A percentile compares a stretch with the other conserved stretches of the same genome.
Evolutionary conservation across 1,284 basidiomycete genomes (phyloP).

Genomic region (Malassezia furfur): DNA sequence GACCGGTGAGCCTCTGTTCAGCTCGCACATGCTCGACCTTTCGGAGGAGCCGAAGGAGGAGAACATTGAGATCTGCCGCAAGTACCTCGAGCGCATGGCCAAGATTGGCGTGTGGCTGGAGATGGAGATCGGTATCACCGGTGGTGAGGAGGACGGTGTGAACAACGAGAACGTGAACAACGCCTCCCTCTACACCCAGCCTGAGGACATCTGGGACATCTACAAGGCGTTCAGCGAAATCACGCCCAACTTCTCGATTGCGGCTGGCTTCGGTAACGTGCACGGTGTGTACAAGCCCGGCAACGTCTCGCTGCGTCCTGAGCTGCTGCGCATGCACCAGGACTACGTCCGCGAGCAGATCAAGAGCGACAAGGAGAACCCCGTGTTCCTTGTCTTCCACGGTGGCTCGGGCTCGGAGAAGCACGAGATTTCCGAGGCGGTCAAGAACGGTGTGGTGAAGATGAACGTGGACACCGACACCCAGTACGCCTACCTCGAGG

Average conservation of each 20-base stretch:
- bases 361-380: constrained; percentile 54
- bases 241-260: constrained; percentile 89
- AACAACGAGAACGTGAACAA: constrained; percentile 72
- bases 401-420: constrained; percentile 96
- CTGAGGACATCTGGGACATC: constrained; percentile 82
- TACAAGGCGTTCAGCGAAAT: constrained; percentile 73
- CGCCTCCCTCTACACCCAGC: constrained; percentile 87
- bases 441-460: constrained; percentile 64
- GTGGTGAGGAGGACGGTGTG: constrained; percentile 97
- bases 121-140: constrained; percentile 99
- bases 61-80: constrained; percentile 85
- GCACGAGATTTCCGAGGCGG: constrained; percentile 89
- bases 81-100: constrained; percentile 95
- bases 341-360: constrained; percentile 64
- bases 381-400: constrained; percentile 97
- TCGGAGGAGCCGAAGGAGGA: constrained; percentile 96
- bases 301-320: constrained; percentile 75
- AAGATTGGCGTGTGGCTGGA: constrained; percentile 82
- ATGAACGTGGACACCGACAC: constrained; percentile 58
- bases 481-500: constrained; percentile 80
- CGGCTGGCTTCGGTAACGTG: constrained; percentile 92
- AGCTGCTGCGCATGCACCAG: constrained; percentile 88
- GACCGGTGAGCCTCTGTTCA: constrained; percentile 85
- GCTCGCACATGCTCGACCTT: constrained; percentile 99
- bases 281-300: constrained; percentile 54